phyloP scores from a whole-genome alignment of 2,329 filamentous ascomycete genomes.

The Colletotrichum viniferum region DNA sequence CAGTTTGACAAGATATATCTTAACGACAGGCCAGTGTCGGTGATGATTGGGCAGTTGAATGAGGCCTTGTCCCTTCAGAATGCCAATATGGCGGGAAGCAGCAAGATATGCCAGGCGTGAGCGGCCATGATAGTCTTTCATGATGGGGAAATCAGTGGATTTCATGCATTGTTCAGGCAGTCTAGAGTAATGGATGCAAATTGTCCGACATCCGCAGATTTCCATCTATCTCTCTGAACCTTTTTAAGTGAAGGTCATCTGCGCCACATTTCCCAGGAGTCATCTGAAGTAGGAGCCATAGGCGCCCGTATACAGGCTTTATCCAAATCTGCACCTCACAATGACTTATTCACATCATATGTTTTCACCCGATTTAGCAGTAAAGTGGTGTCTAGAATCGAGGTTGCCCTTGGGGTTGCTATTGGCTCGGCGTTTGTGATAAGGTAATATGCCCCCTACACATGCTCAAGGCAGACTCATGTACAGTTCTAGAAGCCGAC shows the following conservation, averaged over 20 bases:
- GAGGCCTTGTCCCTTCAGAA: not conserved
- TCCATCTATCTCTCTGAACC: not conserved
- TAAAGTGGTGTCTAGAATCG: not conserved
- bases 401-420: not conserved
- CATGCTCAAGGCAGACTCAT: not conserved
- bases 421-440: not conserved
- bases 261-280: not conserved
- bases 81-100: not conserved
- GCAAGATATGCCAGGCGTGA: not conserved
- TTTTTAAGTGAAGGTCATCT: not conserved
- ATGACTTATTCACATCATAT: not conserved
- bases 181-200: not conserved
- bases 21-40: not conserved
- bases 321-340: not conserved
- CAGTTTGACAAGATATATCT: not conserved
- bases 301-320: not conserved
- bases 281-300: not conserved
- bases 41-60: not conserved
- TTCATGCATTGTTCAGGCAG: not conserved
- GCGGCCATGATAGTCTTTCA: not conserved
- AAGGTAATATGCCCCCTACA: not conserved
- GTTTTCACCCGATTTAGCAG: not conserved
- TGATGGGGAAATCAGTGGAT: not conserved
- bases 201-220: not conserved
- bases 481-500: not conserved